phyloP scores from a whole-genome alignment of 192 early-diverging fungal species.

The Jimgerdemannia lactiflua region DNA sequence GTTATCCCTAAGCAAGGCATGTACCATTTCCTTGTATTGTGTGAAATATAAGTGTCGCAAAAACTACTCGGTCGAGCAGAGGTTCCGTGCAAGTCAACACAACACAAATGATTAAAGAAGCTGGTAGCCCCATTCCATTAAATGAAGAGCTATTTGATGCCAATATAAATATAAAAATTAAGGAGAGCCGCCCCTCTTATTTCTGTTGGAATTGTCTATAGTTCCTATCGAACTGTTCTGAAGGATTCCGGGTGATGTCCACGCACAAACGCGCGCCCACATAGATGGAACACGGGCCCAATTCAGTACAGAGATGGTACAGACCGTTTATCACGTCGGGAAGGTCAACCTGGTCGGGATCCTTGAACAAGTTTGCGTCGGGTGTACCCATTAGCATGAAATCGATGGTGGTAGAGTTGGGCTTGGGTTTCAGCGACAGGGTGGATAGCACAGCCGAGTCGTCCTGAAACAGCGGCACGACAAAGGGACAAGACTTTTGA shows the following conservation, averaged over 20 bases:
- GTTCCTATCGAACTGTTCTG: no score
- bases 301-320: neutral
- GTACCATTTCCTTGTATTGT: no score
- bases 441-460: conserved; percentile 10
- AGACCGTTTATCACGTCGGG: conserved; percentile 49
- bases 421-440: conserved; percentile 8
- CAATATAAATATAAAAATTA: no score
- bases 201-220: no score
- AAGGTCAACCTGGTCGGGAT: conserved; percentile 36
- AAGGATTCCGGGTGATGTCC: neutral
- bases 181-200: no score
- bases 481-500: conserved; percentile 1
- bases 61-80: no score
- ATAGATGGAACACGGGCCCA: neutral
- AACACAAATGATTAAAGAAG: no score
- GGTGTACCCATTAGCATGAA: conserved; percentile 54
- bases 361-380: conserved; percentile 52
- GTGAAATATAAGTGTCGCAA: no score
- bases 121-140: no score
- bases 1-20: no score
- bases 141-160: no score
- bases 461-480: neutral
- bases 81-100: no score
- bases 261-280: neutral
- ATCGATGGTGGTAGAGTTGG: conserved; percentile 8